Evolutionary conservation across 768 basidiomycete species (phyloP).

Genomic region (Cystofilobasidium ferigula): DNA sequence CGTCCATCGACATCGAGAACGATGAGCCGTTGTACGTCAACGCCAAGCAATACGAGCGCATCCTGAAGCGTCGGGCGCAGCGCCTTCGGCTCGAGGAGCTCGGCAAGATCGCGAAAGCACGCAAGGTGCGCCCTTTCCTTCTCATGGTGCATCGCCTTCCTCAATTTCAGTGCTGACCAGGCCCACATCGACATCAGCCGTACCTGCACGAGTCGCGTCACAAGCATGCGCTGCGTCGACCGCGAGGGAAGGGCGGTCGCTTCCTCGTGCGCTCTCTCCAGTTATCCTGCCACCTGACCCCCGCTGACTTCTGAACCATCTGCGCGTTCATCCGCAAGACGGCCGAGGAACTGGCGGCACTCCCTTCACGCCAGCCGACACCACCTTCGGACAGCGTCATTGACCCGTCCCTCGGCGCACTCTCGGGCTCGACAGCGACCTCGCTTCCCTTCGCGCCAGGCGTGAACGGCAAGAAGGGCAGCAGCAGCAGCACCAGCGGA

Average conservation of each 20-base stretch:
- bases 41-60: constrained; percentile 97
- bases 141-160: constrained; percentile 10
- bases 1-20: constrained; percentile 42
- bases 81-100: constrained; percentile 85
- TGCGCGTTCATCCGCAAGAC: constrained; percentile 8
- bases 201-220: constrained; percentile 97
- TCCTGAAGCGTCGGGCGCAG: constrained; percentile 86
- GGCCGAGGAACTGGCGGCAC: constrained; percentile 26
- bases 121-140: constrained; percentile 55
- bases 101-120: constrained; percentile 77
- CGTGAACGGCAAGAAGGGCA: not conserved
- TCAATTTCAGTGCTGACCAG: constrained; percentile 18
- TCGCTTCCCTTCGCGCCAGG: not conserved
- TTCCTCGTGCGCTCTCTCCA: constrained; percentile 48
- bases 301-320: not conserved
- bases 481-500: not conserved
- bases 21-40: constrained; percentile 99
- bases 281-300: not conserved
- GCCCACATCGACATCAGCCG: constrained; percentile 51
- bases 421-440: not conserved
- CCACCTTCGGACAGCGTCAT: not conserved
- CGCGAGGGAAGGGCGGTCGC: constrained; percentile 89
- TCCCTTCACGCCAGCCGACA: constrained; percentile 11
- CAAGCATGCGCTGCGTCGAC: constrained; percentile 94
- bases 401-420: not conserved